phyloP scores from a whole-genome alignment of 2,329 filamentous ascomycete genomes.

The Aureobasidium sp. region DNA sequence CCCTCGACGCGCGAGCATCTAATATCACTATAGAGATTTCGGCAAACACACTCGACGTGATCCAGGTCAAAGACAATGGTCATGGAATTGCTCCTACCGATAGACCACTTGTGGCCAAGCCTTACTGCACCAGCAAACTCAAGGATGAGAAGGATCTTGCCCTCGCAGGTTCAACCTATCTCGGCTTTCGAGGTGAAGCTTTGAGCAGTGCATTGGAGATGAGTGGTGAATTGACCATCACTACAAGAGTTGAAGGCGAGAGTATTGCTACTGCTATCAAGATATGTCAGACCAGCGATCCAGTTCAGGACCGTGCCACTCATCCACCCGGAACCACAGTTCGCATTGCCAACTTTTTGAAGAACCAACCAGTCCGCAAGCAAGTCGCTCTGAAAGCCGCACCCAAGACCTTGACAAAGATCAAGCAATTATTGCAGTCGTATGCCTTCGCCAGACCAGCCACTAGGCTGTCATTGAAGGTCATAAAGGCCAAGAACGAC shows the following conservation, averaged over 20 bases:
- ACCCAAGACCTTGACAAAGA: conserved; percentile 46
- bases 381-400: conserved; percentile 51
- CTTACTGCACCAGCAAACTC: conserved; percentile 69
- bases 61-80: conserved; percentile 69
- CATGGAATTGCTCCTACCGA: conserved; percentile 58
- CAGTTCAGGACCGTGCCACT: conserved; percentile 36
- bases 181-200: conserved; percentile 73
- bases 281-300: conserved; percentile 42
- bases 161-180: conserved; percentile 46
- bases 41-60: conserved; percentile 56
- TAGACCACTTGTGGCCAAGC: conserved; percentile 52
- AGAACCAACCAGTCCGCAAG: conserved; percentile 54
- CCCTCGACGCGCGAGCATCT: conserved; percentile 62
- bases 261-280: conserved; percentile 47
- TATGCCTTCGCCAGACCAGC: conserved; percentile 60
- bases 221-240: conserved; percentile 49
- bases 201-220: conserved; percentile 57
- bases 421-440: conserved; percentile 52
- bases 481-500: conserved; percentile 45
- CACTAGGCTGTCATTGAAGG: conserved; percentile 53
- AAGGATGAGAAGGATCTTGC: conserved; percentile 54
- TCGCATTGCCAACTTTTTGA: conserved; percentile 51
- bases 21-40: conserved; percentile 58
- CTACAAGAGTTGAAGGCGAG: conserved; percentile 56
- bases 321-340: conserved; percentile 64